phyloP scores from a whole-genome alignment of 257 asterid genomes.

The Nicotiana otophora region DNA sequence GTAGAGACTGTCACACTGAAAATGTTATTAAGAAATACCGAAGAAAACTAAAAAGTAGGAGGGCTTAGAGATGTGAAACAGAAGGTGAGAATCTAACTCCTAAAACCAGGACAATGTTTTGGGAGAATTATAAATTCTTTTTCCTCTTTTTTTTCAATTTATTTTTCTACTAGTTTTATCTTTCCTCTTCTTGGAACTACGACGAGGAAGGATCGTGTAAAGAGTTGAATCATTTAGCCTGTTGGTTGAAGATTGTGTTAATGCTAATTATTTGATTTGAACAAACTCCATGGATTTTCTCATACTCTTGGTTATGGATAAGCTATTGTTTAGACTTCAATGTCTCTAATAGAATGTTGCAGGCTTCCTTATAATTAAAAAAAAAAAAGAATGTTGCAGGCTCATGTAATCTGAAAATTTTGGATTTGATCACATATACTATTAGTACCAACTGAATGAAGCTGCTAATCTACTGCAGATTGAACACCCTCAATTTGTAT shows the following conservation, averaged over 20 bases:
- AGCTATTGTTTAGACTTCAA: background rate
- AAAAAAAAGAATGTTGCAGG: background rate
- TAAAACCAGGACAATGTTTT: background rate
- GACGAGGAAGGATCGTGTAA: constrained; percentile 34
- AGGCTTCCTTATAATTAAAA: background rate
- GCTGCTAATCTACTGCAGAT: background rate
- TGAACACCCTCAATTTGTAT: background rate
- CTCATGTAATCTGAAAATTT: background rate
- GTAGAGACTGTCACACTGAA: background rate
- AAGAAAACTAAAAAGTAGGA: background rate
- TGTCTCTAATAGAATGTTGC: background rate
- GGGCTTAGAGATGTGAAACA: constrained; percentile 11
- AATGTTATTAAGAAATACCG: constrained; percentile 4
- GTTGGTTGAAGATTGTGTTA: constrained; percentile 17
- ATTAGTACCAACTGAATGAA: too few species aligned
- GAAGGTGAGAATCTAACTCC: constrained; percentile 12
- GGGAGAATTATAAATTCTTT: constrained; percentile 11
- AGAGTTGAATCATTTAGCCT: constrained; percentile 28
- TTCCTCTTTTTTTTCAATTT: background rate
- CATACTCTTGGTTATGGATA: constrained; percentile 4
- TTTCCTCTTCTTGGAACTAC: constrained; percentile 15
- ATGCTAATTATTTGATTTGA: constrained; percentile 32
- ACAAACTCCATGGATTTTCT: constrained; percentile 18
- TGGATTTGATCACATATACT: background rate
- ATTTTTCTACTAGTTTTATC: constrained; percentile 14